Evolutionary conservation across 306 rosid species (phyloP).

Genomic region (Dalbergia cochinchinensis): DNA sequence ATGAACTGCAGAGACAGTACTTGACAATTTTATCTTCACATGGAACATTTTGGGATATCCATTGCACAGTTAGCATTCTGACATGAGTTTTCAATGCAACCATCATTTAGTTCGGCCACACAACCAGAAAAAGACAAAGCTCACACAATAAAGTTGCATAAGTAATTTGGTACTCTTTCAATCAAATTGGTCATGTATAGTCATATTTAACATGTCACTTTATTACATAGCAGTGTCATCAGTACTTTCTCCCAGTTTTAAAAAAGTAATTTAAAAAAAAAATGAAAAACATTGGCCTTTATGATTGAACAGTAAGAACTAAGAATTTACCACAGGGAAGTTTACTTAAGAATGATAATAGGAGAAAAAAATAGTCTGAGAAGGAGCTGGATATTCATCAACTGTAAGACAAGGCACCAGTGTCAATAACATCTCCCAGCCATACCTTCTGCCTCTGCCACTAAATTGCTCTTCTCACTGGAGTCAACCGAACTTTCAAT

Average conservation of each 20-base stretch:
- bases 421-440: slow-evolving; percentile 1
- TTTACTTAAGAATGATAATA: slow-evolving; percentile 4
- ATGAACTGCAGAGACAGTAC: neutral
- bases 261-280: neutral
- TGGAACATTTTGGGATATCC: neutral
- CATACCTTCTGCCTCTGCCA: slow-evolving; percentile 76
- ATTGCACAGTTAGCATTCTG: slow-evolving; percentile 19
- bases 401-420: slow-evolving; percentile 28
- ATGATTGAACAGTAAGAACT: slow-evolving; percentile 14
- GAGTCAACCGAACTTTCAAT: slow-evolving; percentile 84
- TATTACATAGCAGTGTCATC: neutral
- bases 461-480: slow-evolving; percentile 56
- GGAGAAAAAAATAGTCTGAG: neutral
- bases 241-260: slow-evolving; percentile 20
- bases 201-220: slow-evolving; percentile 24
- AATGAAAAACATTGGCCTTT: neutral
- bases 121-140: neutral
- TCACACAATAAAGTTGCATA: neutral
- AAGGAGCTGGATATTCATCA: slow-evolving; percentile 15
- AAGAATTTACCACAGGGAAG: neutral
- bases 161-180: slow-evolving; percentile 28
- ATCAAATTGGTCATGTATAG: slow-evolving; percentile 15
- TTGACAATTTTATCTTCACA: slow-evolving; percentile 1
- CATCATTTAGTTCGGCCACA: neutral
- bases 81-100: neutral